Evolutionary conservation across 805 yeast genomes (phyloP).

Genomic region (Wickerhamiella azymoides): DNA sequence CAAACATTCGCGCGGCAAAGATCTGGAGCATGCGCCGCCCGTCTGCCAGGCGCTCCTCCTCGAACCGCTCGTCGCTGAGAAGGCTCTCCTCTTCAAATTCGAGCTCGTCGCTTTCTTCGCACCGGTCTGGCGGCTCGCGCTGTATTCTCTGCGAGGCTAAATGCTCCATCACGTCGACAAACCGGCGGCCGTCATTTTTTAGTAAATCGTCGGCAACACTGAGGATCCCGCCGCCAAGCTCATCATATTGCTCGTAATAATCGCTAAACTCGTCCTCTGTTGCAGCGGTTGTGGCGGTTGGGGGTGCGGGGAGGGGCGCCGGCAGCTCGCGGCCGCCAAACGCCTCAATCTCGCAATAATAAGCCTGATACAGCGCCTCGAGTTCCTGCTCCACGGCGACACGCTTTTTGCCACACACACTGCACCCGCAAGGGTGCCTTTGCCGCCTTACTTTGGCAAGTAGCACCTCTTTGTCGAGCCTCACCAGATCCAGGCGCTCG

Average conservation of each 20-base stretch:
- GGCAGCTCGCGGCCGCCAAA: conserved; percentile 6
- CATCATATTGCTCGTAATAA: conserved; percentile 8
- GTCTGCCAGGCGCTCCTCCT: conserved; percentile 54
- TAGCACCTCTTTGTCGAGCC: conserved; percentile 56
- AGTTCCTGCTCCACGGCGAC: conserved; percentile 61
- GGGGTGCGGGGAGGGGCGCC: not conserved
- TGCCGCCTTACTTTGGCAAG: conserved; percentile 49
- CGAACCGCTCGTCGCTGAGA: conserved; percentile 8
- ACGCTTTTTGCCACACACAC: conserved; percentile 64
- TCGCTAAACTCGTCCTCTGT: conserved; percentile 8
- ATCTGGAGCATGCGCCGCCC: conserved; percentile 68
- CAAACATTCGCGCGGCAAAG: conserved; percentile 65
- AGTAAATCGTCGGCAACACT: conserved; percentile 69
- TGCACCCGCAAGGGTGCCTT: conserved; percentile 49
- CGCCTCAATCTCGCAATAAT: conserved; percentile 38
- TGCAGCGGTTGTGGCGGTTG: conserved; percentile 9
- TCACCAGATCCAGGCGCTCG: conserved; percentile 46
- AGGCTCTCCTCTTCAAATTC: conserved; percentile 3
- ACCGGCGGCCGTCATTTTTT: conserved; percentile 62
- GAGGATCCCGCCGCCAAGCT: conserved; percentile 31
- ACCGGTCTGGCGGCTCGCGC: conserved; percentile 23
- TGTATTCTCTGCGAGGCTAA: conserved; percentile 42
- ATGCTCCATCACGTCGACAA: conserved; percentile 67
- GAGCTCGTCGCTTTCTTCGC: conserved; percentile 14
- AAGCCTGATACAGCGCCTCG: conserved; percentile 55